Evolutionary conservation across 2,329 filamentous ascomycete genomes (phyloP).

Genomic region (Escovopsis sp.): DNA sequence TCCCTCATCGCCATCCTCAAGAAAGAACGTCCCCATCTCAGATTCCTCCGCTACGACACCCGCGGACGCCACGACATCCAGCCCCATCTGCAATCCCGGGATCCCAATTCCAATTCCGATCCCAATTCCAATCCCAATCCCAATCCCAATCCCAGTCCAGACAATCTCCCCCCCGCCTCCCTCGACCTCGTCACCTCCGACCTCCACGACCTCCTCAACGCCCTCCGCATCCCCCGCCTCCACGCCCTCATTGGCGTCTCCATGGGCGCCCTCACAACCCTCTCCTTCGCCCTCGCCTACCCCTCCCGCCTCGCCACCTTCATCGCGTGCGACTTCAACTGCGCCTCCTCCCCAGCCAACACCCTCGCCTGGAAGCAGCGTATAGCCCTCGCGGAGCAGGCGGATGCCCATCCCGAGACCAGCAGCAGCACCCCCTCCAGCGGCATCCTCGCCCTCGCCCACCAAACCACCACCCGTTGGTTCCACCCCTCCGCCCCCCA

Average conservation of each 20-base stretch:
- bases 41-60: slow-evolving; percentile 61
- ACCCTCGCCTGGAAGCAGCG: slow-evolving; percentile 67
- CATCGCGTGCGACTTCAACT: slow-evolving; percentile 67
- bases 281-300: slow-evolving; percentile 55
- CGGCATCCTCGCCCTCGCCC: slow-evolving; percentile 52
- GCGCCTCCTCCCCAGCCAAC: slow-evolving; percentile 55
- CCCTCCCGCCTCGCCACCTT: slow-evolving; percentile 44
- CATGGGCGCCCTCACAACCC: slow-evolving; percentile 63
- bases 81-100: too few species aligned
- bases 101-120: too few species aligned
- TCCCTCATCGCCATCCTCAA: slow-evolving; percentile 49
- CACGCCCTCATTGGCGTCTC: slow-evolving; percentile 61
- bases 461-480: slow-evolving; percentile 60
- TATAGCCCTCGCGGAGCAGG: slow-evolving; percentile 45
- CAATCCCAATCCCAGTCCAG: too few species aligned
- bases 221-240: slow-evolving; percentile 51
- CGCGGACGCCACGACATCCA: slow-evolving; percentile 45
- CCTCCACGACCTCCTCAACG: slow-evolving; percentile 47
- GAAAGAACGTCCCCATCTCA: slow-evolving; percentile 44
- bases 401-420: slow-evolving; percentile 41
- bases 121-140: too few species aligned
- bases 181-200: slow-evolving; percentile 55
- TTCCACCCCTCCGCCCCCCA: slow-evolving; percentile 45
- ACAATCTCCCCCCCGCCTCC: slow-evolving; percentile 35
- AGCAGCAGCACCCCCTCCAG: slow-evolving; percentile 47